phyloP scores from a whole-genome alignment of 1,284 basidiomycete genomes.

The Sporisorium sorghi region DNA sequence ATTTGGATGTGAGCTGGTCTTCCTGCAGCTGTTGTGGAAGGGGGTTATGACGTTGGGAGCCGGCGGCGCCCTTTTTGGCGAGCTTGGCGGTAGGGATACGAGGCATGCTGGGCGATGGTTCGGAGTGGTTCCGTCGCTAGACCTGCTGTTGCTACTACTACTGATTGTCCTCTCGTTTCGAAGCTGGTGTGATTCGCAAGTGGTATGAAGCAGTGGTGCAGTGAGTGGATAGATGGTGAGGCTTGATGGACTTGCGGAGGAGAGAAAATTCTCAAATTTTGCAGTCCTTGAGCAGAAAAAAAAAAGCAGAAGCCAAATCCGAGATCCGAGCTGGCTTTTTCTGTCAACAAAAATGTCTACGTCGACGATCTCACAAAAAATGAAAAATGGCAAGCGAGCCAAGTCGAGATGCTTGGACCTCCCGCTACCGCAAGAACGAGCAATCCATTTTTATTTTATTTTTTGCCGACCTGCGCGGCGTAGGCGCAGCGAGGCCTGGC shows the following conservation, averaged over 20 bases:
- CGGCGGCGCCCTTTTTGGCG: conserved; percentile 26
- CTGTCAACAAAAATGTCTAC: too few species aligned
- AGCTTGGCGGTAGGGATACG: conserved; percentile 48
- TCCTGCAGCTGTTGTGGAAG: conserved; percentile 55
- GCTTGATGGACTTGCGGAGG: too few species aligned
- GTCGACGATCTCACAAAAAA: too few species aligned
- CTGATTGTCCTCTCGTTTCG: neutral
- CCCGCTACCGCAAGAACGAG: too few species aligned
- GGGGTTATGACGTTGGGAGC: conserved; percentile 49
- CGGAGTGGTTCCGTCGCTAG: neutral
- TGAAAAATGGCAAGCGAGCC: too few species aligned
- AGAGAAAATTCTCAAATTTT: too few species aligned
- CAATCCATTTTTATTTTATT: too few species aligned
- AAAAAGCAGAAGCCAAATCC: neutral
- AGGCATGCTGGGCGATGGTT: conserved; percentile 37
- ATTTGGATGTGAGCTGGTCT: conserved; percentile 54
- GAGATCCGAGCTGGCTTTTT: too few species aligned
- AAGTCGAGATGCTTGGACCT: too few species aligned
- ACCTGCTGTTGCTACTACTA: neutral
- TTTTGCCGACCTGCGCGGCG: too few species aligned
- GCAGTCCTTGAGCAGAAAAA: neutral
- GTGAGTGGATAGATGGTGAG: neutral
- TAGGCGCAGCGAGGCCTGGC: too few species aligned
- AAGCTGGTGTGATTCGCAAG: too few species aligned
- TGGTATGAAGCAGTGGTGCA: neutral